These are phyloP conservation scores for Verticillium alfalfae DNA, from an alignment of 2,329 filamentous ascomycete species.

Conservation along the genomic window DNA sequence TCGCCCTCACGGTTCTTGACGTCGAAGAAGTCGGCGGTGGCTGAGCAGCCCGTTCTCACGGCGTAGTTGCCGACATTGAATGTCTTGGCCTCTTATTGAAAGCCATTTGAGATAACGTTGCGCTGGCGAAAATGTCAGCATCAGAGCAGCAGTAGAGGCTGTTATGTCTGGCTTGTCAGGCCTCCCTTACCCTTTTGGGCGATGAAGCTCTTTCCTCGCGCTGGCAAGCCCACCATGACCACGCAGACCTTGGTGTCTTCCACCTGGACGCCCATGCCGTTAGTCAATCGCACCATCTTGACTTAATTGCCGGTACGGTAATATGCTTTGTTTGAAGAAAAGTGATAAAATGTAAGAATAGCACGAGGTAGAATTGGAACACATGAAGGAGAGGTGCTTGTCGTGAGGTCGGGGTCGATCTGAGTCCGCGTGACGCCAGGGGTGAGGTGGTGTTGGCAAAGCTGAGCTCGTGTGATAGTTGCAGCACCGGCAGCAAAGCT, in stretches of 20 bases:
- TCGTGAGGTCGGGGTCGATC: not conserved
- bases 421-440: not conserved
- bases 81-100: slow-evolving; percentile 80
- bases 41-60: slow-evolving; percentile 82
- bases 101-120: slow-evolving; percentile 96
- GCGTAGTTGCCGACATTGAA: slow-evolving; percentile 98
- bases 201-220: slow-evolving; percentile 94
- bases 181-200: slow-evolving; percentile 88
- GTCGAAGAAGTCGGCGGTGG: slow-evolving; percentile 93
- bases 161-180: slow-evolving; percentile 2
- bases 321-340: not conserved
- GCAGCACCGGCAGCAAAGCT: not conserved
- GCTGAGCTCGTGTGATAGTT: not conserved
- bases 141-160: slow-evolving; percentile 11
- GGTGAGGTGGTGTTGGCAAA: not conserved
- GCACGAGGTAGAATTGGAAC: not conserved
- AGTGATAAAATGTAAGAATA: slow-evolving; percentile 4
- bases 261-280: slow-evolving; percentile 73
- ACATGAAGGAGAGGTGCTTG: slow-evolving; percentile 4
- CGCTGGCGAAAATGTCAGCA: slow-evolving; percentile 42
- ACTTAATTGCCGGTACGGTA: slow-evolving; percentile 5
- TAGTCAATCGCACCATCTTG: slow-evolving; percentile 45
- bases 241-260: slow-evolving; percentile 97
- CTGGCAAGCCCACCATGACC: slow-evolving; percentile 96
- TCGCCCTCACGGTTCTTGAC: slow-evolving; percentile 86